These are phyloP conservation scores for Pisolithus tinctorius DNA, from an alignment of 768 basidiomycete species.

Conservation along the genomic window DNA sequence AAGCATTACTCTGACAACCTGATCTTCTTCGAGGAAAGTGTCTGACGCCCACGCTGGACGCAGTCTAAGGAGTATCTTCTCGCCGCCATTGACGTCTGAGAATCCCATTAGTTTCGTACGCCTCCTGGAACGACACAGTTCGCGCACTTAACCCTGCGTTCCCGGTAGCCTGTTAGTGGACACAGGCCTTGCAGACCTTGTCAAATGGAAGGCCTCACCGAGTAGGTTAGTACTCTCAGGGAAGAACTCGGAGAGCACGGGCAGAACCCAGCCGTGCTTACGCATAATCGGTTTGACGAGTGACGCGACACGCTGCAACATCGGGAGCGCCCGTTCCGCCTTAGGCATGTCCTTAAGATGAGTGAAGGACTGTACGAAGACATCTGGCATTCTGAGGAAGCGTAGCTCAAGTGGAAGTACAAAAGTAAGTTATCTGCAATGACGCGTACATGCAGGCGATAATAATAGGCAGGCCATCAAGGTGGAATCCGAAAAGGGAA, in stretches of 20 bases:
- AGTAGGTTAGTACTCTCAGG: conserved; percentile 66
- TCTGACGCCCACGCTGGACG: conserved; percentile 62
- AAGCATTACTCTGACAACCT: conserved; percentile 78
- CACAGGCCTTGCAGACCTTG: background rate
- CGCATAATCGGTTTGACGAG: conserved; percentile 94
- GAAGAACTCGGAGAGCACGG: conserved; percentile 82
- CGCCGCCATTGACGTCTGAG: conserved; percentile 69
- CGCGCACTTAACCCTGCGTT: conserved; percentile 33
- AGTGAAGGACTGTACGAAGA: conserved; percentile 59
- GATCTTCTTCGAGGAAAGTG: conserved; percentile 69
- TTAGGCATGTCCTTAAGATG: conserved; percentile 65
- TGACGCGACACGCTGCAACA: conserved; percentile 65
- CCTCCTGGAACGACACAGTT: background rate
- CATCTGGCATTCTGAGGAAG: conserved; percentile 39
- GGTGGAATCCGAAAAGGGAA: too few relatives aligned
- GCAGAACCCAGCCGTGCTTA: conserved; percentile 73
- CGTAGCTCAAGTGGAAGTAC: background rate
- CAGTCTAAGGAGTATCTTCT: conserved; percentile 78
- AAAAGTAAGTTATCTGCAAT: background rate
- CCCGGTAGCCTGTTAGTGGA: background rate
- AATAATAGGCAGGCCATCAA: too few relatives aligned
- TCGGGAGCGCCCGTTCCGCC: conserved; percentile 57
- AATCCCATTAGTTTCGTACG: conserved; percentile 4
- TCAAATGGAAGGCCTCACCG: conserved; percentile 39
- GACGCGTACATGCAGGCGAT: too few relatives aligned